A percentile compares a stretch with the other conserved stretches of the same genome.
These are phyloP conservation scores for Podaxis sp. DNA, from an alignment of 768 basidiomycete genomes.

Conservation along the genomic window DNA sequence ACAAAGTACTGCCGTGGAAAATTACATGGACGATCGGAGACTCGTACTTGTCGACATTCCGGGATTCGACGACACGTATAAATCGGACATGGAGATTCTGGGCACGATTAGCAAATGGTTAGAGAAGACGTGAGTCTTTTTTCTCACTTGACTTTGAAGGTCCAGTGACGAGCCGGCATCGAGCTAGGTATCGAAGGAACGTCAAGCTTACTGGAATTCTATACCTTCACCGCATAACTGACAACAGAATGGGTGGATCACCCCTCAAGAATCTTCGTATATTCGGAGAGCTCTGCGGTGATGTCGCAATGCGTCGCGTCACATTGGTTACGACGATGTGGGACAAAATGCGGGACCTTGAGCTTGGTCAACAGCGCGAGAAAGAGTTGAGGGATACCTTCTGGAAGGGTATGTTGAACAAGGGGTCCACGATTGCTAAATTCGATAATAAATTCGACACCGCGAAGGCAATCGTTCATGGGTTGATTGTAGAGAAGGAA, in stretches of 20 bases:
- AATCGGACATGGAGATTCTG: slow-evolving; percentile 26
- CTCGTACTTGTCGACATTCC: slow-evolving; percentile 12
- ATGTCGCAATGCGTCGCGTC: slow-evolving; percentile 46
- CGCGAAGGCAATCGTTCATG: slow-evolving; percentile 1
- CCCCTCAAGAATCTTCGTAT: slow-evolving; percentile 50
- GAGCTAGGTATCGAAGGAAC: slow-evolving; percentile 5
- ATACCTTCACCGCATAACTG: slow-evolving; percentile 53
- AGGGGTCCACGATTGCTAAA: no score
- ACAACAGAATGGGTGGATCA: slow-evolving; percentile 48
- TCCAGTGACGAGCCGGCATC: not conserved
- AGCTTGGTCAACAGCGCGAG: no score
- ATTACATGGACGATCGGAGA: not conserved
- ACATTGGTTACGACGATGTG: slow-evolving; percentile 57
- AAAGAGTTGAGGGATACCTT: no score
- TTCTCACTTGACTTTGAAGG: not conserved
- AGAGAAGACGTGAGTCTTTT: slow-evolving; percentile 20
- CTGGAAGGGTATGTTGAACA: no score
- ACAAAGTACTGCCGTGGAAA: not conserved
- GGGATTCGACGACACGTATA: slow-evolving; percentile 25
- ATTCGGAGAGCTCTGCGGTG: slow-evolving; percentile 54
- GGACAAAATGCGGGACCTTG: slow-evolving; percentile 16
- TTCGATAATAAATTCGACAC: no score
- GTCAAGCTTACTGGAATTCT: slow-evolving; percentile 14
- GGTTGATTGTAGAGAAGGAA: not conserved
- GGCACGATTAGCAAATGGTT: slow-evolving; percentile 26